Evolutionary conservation across 2,329 filamentous ascomycete species (phyloP).

Genomic region (Cercospora zeina): DNA sequence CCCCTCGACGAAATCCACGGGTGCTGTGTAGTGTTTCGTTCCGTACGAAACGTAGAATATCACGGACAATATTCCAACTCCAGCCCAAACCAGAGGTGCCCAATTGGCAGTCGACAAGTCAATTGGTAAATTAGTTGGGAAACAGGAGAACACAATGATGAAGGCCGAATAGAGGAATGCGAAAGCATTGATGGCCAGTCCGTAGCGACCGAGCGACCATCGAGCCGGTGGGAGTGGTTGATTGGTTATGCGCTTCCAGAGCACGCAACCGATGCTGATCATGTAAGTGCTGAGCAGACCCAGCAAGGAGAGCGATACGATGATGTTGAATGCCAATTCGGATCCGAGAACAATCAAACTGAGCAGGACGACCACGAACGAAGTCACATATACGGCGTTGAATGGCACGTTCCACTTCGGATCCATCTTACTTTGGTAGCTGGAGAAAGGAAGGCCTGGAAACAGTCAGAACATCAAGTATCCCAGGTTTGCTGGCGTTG

Average conservation of each 20-base stretch:
- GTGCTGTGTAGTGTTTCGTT: constrained; percentile 34
- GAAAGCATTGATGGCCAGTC: constrained; percentile 35
- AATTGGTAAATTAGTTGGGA: constrained; percentile 36
- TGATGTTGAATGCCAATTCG: constrained; percentile 42
- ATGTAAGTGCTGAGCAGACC: constrained; percentile 43
- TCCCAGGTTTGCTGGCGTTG: background rate
- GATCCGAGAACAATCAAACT: constrained; percentile 43
- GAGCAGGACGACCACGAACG: constrained; percentile 37
- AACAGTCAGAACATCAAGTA: constrained; percentile 16
- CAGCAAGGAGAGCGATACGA: constrained; percentile 41
- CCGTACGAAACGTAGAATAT: constrained; percentile 36
- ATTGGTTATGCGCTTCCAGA: constrained; percentile 30
- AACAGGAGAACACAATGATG: constrained; percentile 38
- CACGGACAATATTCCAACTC: constrained; percentile 33
- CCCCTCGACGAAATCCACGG: constrained; percentile 37
- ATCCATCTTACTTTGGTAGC: constrained; percentile 36
- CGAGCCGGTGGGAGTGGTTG: constrained; percentile 33
- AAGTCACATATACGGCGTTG: constrained; percentile 41
- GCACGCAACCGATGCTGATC: constrained; percentile 41
- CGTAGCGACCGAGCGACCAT: constrained; percentile 34
- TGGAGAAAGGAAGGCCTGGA: constrained; percentile 40
- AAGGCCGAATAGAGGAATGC: constrained; percentile 36
- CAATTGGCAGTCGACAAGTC: constrained; percentile 35
- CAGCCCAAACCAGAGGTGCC: constrained; percentile 37
- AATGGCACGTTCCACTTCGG: constrained; percentile 39